phyloP scores from a whole-genome alignment of 139 green algal species.

The Tetraselmis chui region DNA sequence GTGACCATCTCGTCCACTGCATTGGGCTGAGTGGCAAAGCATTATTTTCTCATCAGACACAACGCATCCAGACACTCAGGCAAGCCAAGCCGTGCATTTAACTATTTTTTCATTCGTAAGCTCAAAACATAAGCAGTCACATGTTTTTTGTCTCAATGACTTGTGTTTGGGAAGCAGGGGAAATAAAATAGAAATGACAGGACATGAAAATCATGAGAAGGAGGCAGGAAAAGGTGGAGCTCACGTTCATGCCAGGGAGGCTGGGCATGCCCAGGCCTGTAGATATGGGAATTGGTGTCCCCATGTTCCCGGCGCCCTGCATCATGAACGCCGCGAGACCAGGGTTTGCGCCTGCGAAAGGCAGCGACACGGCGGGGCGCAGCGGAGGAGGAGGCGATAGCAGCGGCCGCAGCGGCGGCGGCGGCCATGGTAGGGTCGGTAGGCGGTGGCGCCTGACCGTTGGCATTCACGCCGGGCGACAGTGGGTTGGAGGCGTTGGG shows the following conservation, averaged over 20 bases:
- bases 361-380: not conserved
- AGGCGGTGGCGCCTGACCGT: not conserved
- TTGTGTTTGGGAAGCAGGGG: too few relatives aligned
- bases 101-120: too few relatives aligned
- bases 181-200: too few relatives aligned
- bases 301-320: not conserved
- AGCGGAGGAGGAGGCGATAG: not conserved
- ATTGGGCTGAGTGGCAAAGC: not conserved
- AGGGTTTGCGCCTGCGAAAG: not conserved
- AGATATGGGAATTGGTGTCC: not conserved
- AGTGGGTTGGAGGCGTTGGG: not conserved
- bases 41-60: not conserved
- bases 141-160: too few relatives aligned
- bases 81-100: too few relatives aligned
- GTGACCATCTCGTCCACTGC: not conserved
- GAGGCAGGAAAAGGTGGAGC: not conserved
- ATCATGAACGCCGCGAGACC: not conserved
- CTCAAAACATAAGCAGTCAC: too few relatives aligned
- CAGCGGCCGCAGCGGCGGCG: not conserved
- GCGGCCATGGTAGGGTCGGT: conserved; percentile 1
- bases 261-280: not conserved
- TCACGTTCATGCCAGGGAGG: not conserved
- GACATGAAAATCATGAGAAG: too few relatives aligned
- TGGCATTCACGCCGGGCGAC: not conserved
- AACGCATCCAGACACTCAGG: too few relatives aligned